These are phyloP conservation scores for Flaveria ramosissima DNA, from an alignment of 129 eudicot species.

Conservation along the genomic window DNA sequence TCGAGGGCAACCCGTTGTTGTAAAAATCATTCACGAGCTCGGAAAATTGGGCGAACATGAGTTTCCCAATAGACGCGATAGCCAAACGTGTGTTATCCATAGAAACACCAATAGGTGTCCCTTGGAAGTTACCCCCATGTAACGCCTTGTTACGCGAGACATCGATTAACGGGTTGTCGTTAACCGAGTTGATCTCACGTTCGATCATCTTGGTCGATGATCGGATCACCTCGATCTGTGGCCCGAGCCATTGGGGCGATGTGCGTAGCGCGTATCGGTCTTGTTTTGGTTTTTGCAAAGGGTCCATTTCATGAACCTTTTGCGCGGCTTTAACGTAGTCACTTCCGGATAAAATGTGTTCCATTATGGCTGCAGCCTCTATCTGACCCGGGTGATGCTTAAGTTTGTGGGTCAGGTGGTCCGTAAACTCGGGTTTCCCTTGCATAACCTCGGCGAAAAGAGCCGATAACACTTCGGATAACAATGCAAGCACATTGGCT, in stretches of 20 bases:
- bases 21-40: constrained; percentile 82
- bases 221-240: constrained; percentile 77
- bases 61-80: constrained; percentile 74
- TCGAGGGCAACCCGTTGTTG: constrained; percentile 85
- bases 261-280: constrained; percentile 78
- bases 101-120: constrained; percentile 86
- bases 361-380: constrained; percentile 96
- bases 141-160: constrained; percentile 79
- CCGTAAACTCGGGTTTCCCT: constrained; percentile 87
- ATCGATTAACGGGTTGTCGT: constrained; percentile 86
- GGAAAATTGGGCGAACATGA: constrained; percentile 81
- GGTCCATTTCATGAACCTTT: constrained; percentile 78
- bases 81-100: constrained; percentile 84
- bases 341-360: constrained; percentile 75
- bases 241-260: constrained; percentile 94
- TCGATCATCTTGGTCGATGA: constrained; percentile 75
- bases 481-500: constrained; percentile 59
- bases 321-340: constrained; percentile 59
- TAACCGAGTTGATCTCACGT: constrained; percentile 82
- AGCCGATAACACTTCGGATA: constrained; percentile 77
- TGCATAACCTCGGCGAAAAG: constrained; percentile 91
- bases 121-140: constrained; percentile 90
- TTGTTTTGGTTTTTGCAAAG: constrained; percentile 74
- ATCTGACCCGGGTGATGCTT: constrained; percentile 92
- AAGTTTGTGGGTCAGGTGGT: constrained; percentile 73